Base-by-base conservation (phyloP, 2,329 filamentous ascomycete species). In the Chalaropsis ovoidea region DNA sequence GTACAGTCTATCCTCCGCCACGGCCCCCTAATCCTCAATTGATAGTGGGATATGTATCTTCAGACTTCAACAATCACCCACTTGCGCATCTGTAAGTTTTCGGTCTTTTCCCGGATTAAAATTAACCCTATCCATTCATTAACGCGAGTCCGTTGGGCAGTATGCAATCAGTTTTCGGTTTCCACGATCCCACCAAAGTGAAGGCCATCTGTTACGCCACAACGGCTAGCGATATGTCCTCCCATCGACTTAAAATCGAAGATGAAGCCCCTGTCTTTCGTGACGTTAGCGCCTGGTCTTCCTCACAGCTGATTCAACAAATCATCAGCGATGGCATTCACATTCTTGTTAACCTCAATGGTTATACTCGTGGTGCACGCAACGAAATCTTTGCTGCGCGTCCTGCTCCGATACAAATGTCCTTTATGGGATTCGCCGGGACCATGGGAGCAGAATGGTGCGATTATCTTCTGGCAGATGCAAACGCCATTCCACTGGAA, bases 11-110 rank as follows among this genome's bases (percentile, higher is more conserved):
- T 71, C 83, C 84, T n/a, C 94, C 94, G 1, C 94, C 94, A 0
- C 75, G 83, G 1, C 92, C 94, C 1, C 94, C 94, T 1, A 81
- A 79, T 54, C 91, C 92, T 0, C 84, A 87, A 69, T 80, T 99
- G n/a, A 93, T 90, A 70, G 85, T 99, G 68, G 94, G 94, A 60
- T 99, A 99, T 74, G 86, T 99, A 45, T 97, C 94, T 2, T 97
- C 94, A 0, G 94, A 99, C 75, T 99, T 99, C 76, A 99, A 99
- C 73, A 99, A 99, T 71, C 94, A 99, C 73, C 94, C 94, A 3
- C 78, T 99, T 42, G 94, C 94, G 27, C 94, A 99, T 76, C 75
- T 99, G 81, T 84, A 77, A 77, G 81, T 71, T 15, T 17, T 39
- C 35, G 13, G 22, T 27, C 19, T 24, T 52, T 52, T 17, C 22